phyloP scores from a whole-genome alignment of 2,329 filamentous ascomycete species.

The Ophiocordyceps robertsii region DNA sequence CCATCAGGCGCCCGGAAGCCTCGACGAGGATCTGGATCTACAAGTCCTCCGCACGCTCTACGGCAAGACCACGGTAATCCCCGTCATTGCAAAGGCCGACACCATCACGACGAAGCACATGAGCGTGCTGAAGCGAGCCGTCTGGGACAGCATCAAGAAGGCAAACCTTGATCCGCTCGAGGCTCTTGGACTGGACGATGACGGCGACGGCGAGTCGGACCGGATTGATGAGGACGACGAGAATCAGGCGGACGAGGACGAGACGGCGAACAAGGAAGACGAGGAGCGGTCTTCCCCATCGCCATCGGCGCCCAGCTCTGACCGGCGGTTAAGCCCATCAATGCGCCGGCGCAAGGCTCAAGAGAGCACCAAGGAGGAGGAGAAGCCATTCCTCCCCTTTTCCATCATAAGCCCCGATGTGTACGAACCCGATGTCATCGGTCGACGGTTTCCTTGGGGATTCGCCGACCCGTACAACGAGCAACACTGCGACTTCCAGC shows the following conservation, averaged over 20 bases:
- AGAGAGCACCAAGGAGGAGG: constrained; percentile 33
- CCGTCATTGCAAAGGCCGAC: constrained; percentile 91
- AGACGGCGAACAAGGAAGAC: constrained; percentile 10
- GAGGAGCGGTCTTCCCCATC: constrained; percentile 11
- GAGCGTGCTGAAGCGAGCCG: constrained; percentile 77
- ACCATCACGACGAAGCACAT: constrained; percentile 94
- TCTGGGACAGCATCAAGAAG: constrained; percentile 78
- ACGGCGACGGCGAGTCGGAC: constrained; percentile 46
- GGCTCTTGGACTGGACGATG: constrained; percentile 68
- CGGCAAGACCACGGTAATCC: constrained; percentile 89
- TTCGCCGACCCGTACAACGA: constrained; percentile 88
- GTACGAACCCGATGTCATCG: constrained; percentile 68
- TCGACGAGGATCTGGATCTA: constrained; percentile 83
- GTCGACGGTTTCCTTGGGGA: constrained; percentile 90
- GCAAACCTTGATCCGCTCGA: constrained; percentile 81
- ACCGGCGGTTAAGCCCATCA: constrained; percentile 33
- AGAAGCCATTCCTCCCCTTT: constrained; percentile 65
- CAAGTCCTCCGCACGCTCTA: constrained; percentile 80
- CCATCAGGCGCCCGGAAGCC: constrained; percentile 43
- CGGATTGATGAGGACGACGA: constrained; percentile 46
- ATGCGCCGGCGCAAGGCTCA: constrained; percentile 30
- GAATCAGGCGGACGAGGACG: constrained; percentile 33
- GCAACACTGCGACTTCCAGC: constrained; percentile 86
- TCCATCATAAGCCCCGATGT: constrained; percentile 90
- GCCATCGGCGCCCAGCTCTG: constrained; percentile 23